Evolutionary conservation across 139 green algal species (phyloP).

Genomic region (Picochlorum sp.): DNA sequence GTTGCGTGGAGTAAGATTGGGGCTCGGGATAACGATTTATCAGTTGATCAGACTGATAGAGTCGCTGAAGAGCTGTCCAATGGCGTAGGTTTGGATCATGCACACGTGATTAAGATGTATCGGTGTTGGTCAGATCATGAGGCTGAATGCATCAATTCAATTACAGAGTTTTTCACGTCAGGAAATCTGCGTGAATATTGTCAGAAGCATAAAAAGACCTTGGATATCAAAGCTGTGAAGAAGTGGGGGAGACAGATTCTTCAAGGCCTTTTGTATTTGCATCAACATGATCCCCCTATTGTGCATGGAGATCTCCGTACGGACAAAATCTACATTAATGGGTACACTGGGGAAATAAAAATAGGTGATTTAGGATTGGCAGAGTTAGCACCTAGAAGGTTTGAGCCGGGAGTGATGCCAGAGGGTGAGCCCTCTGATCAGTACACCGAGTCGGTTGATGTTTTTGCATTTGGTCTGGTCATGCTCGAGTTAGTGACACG

Average conservation of each 20-base stretch:
- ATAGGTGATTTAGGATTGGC: slow-evolving; percentile 86
- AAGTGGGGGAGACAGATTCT: slow-evolving; percentile 82
- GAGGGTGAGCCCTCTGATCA: slow-evolving; percentile 34
- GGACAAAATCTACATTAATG: slow-evolving; percentile 88
- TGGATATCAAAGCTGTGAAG: slow-evolving; percentile 85
- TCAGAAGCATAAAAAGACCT: slow-evolving; percentile 58
- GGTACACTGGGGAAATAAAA: slow-evolving; percentile 86
- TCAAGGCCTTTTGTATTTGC: slow-evolving; percentile 78
- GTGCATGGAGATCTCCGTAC: slow-evolving; percentile 78
- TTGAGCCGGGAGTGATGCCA: slow-evolving; percentile 39
- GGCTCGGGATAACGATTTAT: slow-evolving; percentile 39
- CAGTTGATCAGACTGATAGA: slow-evolving; percentile 50
- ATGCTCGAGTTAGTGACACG: slow-evolving; percentile 93
- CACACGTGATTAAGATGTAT: slow-evolving; percentile 80
- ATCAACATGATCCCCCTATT: slow-evolving; percentile 77
- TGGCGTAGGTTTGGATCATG: slow-evolving; percentile 73
- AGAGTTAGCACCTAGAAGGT: slow-evolving; percentile 68
- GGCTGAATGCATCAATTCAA: slow-evolving; percentile 75
- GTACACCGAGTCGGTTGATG: slow-evolving; percentile 65
- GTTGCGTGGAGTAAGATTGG: slow-evolving; percentile 86
- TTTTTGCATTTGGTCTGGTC: slow-evolving; percentile 95
- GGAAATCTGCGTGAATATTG: slow-evolving; percentile 84
- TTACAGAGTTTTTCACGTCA: slow-evolving; percentile 89
- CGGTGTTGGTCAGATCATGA: slow-evolving; percentile 68
- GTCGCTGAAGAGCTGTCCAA: slow-evolving; percentile 70